phyloP scores from a whole-genome alignment of 257 asterid species.

The Solanum ahanhuiri region DNA sequence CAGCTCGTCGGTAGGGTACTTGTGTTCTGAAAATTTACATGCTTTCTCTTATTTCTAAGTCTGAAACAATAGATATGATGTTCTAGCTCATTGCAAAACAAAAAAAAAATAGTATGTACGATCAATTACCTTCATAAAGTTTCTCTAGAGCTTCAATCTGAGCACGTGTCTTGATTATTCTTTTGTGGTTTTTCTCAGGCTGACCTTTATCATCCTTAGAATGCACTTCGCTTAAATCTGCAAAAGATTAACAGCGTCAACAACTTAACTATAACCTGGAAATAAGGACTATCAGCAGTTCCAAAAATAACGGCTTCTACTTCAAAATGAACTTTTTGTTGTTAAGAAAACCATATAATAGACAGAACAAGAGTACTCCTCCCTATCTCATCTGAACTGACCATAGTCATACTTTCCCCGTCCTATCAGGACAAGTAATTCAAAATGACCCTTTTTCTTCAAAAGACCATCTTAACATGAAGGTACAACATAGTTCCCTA shows the following conservation, averaged over 20 bases:
- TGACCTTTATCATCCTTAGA: constrained; percentile 57
- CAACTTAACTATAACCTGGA: not conserved
- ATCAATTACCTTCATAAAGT: constrained; percentile 44
- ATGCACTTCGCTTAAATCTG: constrained; percentile 45
- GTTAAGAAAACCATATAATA: not conserved
- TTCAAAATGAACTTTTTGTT: not conserved
- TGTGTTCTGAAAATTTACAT: constrained; percentile 49
- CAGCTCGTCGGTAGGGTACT: constrained; percentile 67
- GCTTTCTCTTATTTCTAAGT: not conserved
- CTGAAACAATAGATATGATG: not conserved
- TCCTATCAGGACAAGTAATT: too few relatives aligned
- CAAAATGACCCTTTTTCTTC: not conserved
- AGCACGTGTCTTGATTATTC: constrained; percentile 55
- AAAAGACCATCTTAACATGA: not conserved
- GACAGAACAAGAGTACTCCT: not conserved
- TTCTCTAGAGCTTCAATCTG: constrained; percentile 68
- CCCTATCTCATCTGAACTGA: not conserved
- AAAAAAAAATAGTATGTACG: not conserved
- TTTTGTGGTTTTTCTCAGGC: constrained; percentile 49
- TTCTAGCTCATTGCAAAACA: not conserved
- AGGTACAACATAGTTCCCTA: not conserved
- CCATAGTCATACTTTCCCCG: not conserved
- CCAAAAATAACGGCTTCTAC: not conserved
- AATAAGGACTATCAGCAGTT: not conserved
- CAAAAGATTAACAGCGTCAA: not conserved